phyloP scores from a whole-genome alignment of 225 moss, liverwort and hornwort genomes.

The Sphagnum tenellum region DNA sequence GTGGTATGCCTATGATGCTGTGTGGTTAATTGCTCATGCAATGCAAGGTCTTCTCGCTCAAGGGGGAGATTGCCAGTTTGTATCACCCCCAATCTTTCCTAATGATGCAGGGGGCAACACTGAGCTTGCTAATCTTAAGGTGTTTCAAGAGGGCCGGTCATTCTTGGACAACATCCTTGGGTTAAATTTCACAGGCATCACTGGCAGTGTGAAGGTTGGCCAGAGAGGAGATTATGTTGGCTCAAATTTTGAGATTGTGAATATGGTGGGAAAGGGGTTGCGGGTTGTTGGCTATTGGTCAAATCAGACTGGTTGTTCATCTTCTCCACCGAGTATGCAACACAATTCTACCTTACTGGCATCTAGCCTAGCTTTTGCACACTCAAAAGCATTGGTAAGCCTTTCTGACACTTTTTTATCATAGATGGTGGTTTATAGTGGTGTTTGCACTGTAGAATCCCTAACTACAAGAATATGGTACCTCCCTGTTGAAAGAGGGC shows the following conservation, averaged over 20 bases:
- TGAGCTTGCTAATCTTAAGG: slow-evolving; percentile 36
- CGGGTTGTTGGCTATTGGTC: slow-evolving; percentile 83
- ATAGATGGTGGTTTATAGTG: too few species aligned
- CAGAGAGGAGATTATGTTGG: slow-evolving; percentile 52
- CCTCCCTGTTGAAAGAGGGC: too few species aligned
- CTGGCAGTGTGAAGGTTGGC: slow-evolving; percentile 46
- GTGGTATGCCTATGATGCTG: slow-evolving; percentile 41
- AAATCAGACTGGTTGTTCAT: slow-evolving; percentile 30
- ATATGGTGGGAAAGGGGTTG: slow-evolving; percentile 66
- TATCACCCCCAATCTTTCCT: slow-evolving; percentile 16
- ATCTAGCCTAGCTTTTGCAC: slow-evolving; percentile 13
- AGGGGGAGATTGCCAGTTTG: slow-evolving; percentile 22
- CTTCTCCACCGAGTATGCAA: not conserved
- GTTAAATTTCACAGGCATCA: slow-evolving; percentile 43
- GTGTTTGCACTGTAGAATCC: too few species aligned
- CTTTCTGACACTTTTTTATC: not conserved
- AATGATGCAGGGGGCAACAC: slow-evolving; percentile 27
- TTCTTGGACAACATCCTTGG: slow-evolving; percentile 36
- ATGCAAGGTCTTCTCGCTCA: slow-evolving; percentile 14
- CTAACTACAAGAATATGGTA: too few species aligned
- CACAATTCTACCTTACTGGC: slow-evolving; percentile 8
- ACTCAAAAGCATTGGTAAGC: slow-evolving; percentile 29
- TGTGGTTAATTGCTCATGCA: slow-evolving; percentile 42
- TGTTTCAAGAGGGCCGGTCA: slow-evolving; percentile 37
- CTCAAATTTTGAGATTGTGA: slow-evolving; percentile 55